Evolutionary conservation across 352 stramenopile genomes (phyloP).

Genomic region (Globisporangium radiosum): DNA sequence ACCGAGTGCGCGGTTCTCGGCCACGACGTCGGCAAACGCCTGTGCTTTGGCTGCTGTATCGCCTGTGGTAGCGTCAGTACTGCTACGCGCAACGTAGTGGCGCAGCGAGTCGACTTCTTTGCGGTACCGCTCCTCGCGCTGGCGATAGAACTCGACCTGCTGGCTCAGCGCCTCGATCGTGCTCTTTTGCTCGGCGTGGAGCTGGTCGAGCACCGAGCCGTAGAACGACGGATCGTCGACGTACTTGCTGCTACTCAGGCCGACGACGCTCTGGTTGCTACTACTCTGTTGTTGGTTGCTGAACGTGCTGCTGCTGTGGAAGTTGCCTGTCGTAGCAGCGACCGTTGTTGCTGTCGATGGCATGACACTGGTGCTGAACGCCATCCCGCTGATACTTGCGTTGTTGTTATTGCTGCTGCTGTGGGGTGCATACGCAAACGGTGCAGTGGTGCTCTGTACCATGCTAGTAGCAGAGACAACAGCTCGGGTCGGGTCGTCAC

Average conservation of each 20-base stretch:
- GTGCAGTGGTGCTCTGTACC: slow-evolving; percentile 2
- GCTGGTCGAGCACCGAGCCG: slow-evolving; percentile 56
- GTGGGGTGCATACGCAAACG: not conserved
- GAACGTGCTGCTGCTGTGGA: slow-evolving; percentile 10
- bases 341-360: not conserved
- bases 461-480: not conserved
- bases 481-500: too few species aligned
- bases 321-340: slow-evolving; percentile 1
- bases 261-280: not conserved
- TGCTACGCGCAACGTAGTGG: slow-evolving; percentile 21
- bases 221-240: slow-evolving; percentile 38
- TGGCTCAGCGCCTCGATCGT: slow-evolving; percentile 75
- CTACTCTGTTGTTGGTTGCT: slow-evolving; percentile 5
- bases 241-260: slow-evolving; percentile 17
- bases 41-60: slow-evolving; percentile 10
- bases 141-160: slow-evolving; percentile 75
- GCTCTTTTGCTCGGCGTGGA: slow-evolving; percentile 73
- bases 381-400: not conserved
- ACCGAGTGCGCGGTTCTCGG: slow-evolving; percentile 49
- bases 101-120: slow-evolving; percentile 60
- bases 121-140: slow-evolving; percentile 59
- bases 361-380: not conserved
- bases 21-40: slow-evolving; percentile 33
- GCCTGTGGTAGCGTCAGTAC: not conserved
- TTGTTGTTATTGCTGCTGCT: not conserved